Conservation (phyloP, 345 rosid genomes). For the Physaria fendleri region DNA sequence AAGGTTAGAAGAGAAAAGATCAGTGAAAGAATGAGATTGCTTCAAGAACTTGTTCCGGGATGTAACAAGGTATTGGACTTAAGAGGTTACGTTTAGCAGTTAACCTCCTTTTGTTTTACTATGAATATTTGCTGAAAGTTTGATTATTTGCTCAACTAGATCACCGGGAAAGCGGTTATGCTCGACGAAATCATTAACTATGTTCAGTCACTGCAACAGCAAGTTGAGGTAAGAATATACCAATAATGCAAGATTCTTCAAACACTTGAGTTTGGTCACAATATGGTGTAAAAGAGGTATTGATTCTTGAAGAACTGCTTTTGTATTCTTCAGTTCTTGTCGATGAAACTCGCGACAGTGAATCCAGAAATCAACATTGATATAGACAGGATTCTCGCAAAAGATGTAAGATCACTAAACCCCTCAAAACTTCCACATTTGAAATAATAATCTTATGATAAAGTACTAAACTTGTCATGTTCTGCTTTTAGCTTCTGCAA, state of each 20-base stretch:
- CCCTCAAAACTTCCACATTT: neutral
- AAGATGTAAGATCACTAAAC: slow-evolving; percentile 58
- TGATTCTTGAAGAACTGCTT: slow-evolving; percentile 2
- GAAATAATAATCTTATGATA: neutral
- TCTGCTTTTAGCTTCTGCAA: slow-evolving; percentile 49
- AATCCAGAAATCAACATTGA: slow-evolving; percentile 71
- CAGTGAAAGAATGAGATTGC: slow-evolving; percentile 92
- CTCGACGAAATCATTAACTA: slow-evolving; percentile 97
- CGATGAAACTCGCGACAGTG: slow-evolving; percentile 97
- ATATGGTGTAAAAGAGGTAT: slow-evolving; percentile 1
- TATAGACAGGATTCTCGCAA: slow-evolving; percentile 64
- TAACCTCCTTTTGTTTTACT: neutral
- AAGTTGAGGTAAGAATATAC: slow-evolving; percentile 71
- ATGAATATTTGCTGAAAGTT: neutral
- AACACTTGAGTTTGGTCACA: slow-evolving; percentile 3
- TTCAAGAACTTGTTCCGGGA: slow-evolving; percentile 97
- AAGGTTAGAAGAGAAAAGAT: slow-evolving; percentile 98
- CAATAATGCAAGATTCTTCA: neutral
- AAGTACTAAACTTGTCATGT: slow-evolving; percentile 14
- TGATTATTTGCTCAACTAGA: slow-evolving; percentile 41
- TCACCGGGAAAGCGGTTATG: slow-evolving; percentile 97
- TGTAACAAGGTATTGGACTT: slow-evolving; percentile 71
- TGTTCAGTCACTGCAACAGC: slow-evolving; percentile 93
- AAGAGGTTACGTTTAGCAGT: neutral
- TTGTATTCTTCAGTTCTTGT: slow-evolving; percentile 57